Conservation (phyloP, 2,329 filamentous ascomycete species). For the Aspergillus sp. region DNA sequence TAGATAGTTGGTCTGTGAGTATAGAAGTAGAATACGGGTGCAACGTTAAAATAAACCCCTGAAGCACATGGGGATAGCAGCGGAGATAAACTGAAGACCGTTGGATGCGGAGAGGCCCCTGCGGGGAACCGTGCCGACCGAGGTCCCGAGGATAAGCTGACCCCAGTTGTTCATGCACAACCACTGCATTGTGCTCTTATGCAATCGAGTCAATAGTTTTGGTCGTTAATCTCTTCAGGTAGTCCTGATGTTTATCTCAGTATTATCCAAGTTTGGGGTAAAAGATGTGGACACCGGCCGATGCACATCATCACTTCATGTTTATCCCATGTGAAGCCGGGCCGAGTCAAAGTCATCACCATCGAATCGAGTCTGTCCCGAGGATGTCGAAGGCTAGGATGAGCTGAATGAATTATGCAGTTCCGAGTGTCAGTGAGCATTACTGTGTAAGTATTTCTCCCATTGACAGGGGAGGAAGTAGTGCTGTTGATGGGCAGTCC, state of each 20-base stretch:
- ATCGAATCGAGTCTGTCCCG: background rate
- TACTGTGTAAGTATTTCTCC: background rate
- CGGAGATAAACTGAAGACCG: conserved; percentile 3
- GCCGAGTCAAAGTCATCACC: background rate
- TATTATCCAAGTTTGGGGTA: background rate
- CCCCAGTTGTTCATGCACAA: conserved; percentile 4
- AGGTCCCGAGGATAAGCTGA: conserved; percentile 36
- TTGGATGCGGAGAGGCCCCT: conserved; percentile 16
- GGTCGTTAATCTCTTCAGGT: background rate
- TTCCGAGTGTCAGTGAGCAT: background rate
- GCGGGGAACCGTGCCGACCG: conserved; percentile 33
- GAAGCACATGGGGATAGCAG: conserved; percentile 6
- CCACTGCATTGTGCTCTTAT: background rate
- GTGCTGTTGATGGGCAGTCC: background rate
- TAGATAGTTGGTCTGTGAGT: background rate
- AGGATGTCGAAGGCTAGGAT: background rate
- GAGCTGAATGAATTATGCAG: background rate
- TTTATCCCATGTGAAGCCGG: background rate
- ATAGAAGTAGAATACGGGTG: background rate
- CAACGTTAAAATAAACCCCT: conserved; percentile 7
- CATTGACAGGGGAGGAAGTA: background rate
- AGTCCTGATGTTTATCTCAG: background rate
- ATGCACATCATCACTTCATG: background rate
- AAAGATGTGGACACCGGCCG: background rate
- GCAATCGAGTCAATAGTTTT: background rate